phyloP scores from a whole-genome alignment of 345 rosid genomes.

The Hibiscus mutabilis region DNA sequence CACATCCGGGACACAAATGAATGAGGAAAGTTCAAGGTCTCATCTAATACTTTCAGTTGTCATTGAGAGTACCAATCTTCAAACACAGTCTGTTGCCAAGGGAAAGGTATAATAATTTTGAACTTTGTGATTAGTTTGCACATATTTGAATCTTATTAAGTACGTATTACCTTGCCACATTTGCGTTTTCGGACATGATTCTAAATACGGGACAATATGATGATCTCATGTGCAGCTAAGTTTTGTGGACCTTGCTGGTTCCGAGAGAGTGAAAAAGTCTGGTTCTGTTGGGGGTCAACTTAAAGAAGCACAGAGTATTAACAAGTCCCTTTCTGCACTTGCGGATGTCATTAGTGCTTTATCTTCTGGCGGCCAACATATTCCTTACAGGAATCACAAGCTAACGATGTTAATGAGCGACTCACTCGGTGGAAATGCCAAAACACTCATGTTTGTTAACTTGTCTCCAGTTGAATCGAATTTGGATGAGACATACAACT shows the following conservation, averaged over 20 bases:
- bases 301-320: constrained; percentile 96
- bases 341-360: constrained; percentile 94
- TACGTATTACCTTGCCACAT: neutral
- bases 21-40: constrained; percentile 94
- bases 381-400: constrained; percentile 93
- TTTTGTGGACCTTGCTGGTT: constrained; percentile 98
- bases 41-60: constrained; percentile 83
- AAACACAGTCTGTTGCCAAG: constrained; percentile 78
- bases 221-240: constrained; percentile 55
- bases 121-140: neutral
- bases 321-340: constrained; percentile 90
- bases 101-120: constrained; percentile 59
- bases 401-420: constrained; percentile 96
- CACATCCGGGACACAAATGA: constrained; percentile 89
- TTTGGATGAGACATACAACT: constrained; percentile 87
- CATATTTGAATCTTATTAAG: neutral
- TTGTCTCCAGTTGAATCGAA: constrained; percentile 87
- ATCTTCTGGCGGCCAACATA: constrained; percentile 77
- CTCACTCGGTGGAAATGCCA: constrained; percentile 97
- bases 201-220: neutral
- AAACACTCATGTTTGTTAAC: constrained; percentile 92
- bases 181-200: neutral
- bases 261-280: constrained; percentile 88
- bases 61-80: constrained; percentile 93
- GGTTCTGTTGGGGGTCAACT: constrained; percentile 86